Base-by-base conservation (phyloP, 73 alveolate genomes). In the Paraurostyla sp. region DNA sequence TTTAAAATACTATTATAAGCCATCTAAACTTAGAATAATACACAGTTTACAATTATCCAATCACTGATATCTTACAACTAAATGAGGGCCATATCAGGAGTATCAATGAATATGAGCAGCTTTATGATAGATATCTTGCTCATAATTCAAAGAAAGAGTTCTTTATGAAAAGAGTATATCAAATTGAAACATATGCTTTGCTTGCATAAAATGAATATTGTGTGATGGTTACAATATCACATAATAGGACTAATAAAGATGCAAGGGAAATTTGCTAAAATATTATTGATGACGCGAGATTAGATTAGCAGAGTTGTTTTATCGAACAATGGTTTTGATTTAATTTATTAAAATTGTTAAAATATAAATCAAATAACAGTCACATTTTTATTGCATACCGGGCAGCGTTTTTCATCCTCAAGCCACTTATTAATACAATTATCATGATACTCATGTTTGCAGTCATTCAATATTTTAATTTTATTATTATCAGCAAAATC, bases 361-460 rank as follows among this genome's bases (percentile, higher is more conserved):
- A 20, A 11, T 11, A 33, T 45, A 1, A 38, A 51, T 22, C 48
- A 7, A n/a, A 36, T 25, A 22, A 41, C 35, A n/a, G 7, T 40
- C 7, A 87, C 89, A 18, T 87, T 50, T 48, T 57, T 87, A 49
- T 71, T 51, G 49, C 93, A 87, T 2, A 71, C 76, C 16, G 93
- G 93, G 51, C 93, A 87, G 25, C 76, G 38, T 40, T 87, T 87
- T 22, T 87, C 87, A n/a, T 75, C 65, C 48, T 71, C 84, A 6
- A 87, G 76, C 93, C 93, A 87, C 50, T 87, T 73, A 63, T 71
- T 46, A 11, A 87, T 87, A 45, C 93, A 87, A 30, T 71, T 76
- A 56, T 22, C n/a, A 76, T 87, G 93, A 42, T 87, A 87, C 40
- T 87, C 93, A 75, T 87, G 93, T 16, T 18, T 0, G 32, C 93